Base-by-base conservation (phyloP, 1,284 basidiomycete species). In the Naganishia albida region DNA sequence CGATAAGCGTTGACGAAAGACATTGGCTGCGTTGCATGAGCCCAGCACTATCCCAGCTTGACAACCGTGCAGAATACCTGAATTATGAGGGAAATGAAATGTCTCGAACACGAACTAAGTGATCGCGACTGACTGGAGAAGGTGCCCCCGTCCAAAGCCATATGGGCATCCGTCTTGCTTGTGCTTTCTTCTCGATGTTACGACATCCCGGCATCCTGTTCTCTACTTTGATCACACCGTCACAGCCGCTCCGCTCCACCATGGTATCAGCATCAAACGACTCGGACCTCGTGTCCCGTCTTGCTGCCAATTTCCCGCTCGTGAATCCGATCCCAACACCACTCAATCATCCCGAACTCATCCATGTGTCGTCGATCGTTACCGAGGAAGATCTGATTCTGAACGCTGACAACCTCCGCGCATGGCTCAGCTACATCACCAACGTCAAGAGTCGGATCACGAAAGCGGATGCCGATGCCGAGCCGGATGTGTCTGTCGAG, bases 321-420 rank as follows among this genome's bases (percentile, higher is more conserved):
- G 91, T 93, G 4, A 83, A 85, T 57, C 93, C 95, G 12, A 82
- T 88, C 55, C 95, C 95, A 13, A 88, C 85, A 8, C 93, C 93
- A 10, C 80, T 84, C 53, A 89, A 86, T 1, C 87, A 93, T 73
- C 83, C 88, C 18, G 82, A 87, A 65, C 83, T 98, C 60, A 83
- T 98, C 70, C 83, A 87, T 2, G 79, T 86, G 34, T 83, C 85
- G 57, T 93, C 98, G 78, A 78, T 97, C 40, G 84, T 88, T 68
- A 87, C 91, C 49, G 96, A 98, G 81, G 93, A 99, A 79, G 95
- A 99, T 79, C 85, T 99, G n/a, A 82, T 94, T 39, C 86, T 91
- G 68, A 97, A 98, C 78, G 90, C 92, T 2, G 85, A 86, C 66
- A 96, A 94, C 65, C 90, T 94, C 76, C 86, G 91, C 38, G 86